phyloP scores from a whole-genome alignment of 192 early-diverging fungal species.

The Coemansia erecta region DNA sequence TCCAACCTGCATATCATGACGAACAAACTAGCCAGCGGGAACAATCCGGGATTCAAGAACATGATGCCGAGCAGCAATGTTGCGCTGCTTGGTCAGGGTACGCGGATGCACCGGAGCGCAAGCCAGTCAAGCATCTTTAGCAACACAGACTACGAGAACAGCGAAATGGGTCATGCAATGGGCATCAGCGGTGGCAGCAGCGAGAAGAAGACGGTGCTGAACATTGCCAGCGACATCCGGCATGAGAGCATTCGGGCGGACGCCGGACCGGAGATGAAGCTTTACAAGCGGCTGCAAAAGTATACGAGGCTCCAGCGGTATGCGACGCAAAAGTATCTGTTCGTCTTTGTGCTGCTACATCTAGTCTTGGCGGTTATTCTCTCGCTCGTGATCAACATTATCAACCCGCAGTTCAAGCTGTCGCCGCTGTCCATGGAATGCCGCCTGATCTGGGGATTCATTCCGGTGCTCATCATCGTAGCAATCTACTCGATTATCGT shows the following conservation, averaged over 20 bases:
- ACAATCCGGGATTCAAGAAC: constrained; percentile 27
- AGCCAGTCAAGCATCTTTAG: constrained; percentile 42
- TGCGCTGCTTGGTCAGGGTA: constrained; percentile 7
- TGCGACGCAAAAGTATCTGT: constrained; percentile 15
- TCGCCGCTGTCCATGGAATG: constrained; percentile 28
- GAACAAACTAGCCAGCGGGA: constrained; percentile 29
- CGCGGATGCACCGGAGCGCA: constrained; percentile 12
- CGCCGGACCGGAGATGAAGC: constrained; percentile 15
- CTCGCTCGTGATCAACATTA: constrained; percentile 39
- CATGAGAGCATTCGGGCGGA: constrained; percentile 5
- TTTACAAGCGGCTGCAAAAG: constrained; percentile 29
- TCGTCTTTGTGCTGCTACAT: constrained; percentile 17
- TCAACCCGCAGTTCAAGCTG: constrained; percentile 35
- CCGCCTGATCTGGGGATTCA: constrained; percentile 33
- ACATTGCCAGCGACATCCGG: constrained; percentile 9
- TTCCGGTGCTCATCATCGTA: constrained; percentile 14
- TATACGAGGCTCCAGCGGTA: constrained; percentile 39
- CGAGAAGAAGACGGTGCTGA: constrained; percentile 26
- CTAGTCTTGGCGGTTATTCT: constrained; percentile 14
- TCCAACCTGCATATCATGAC: constrained; percentile 40
- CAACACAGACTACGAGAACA: constrained; percentile 26
- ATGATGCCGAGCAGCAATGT: constrained; percentile 21
- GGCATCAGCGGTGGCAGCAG: not conserved
- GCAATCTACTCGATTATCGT: constrained; percentile 20
- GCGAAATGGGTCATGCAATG: not conserved